These are phyloP conservation scores for Xylaria telfairii DNA, from an alignment of 495 filamentous ascomycete genomes.

Conservation along the genomic window DNA sequence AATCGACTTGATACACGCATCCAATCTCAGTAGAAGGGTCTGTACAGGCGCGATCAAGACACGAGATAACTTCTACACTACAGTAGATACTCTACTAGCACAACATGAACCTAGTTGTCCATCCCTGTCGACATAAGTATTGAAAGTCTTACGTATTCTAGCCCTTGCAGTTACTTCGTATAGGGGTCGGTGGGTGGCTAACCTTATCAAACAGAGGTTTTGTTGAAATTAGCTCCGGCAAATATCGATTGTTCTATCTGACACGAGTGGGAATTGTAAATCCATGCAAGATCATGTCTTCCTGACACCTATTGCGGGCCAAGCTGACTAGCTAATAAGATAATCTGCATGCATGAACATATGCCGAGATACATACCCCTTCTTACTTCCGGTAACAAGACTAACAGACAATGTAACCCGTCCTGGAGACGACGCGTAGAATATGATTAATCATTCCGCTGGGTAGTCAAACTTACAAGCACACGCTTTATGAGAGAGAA, in stretches of 20 bases:
- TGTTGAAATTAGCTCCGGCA: slow-evolving; percentile 26
- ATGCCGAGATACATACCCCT: slow-evolving; percentile 20
- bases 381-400: not conserved
- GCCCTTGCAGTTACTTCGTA: slow-evolving; percentile 4
- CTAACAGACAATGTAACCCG: not conserved
- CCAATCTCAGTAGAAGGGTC: not conserved
- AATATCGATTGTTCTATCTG: slow-evolving; percentile 16
- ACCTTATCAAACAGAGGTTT: not conserved
- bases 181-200: not conserved
- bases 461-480: not conserved
- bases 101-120: not conserved
- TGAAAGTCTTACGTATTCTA: not conserved
- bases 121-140: slow-evolving; percentile 15
- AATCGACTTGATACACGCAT: not conserved
- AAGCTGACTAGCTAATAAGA: slow-evolving; percentile 7
- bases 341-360: slow-evolving; percentile 24
- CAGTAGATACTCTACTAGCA: too few relatives aligned
- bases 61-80: not conserved
- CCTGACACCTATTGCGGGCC: slow-evolving; percentile 16
- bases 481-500: not conserved
- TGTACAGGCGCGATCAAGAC: not conserved
- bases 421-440: not conserved
- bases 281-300: slow-evolving; percentile 23
- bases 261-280: slow-evolving; percentile 14
- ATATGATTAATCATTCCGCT: not conserved